Base-by-base conservation (phyloP, 75 land plant species). In the Cryptomeria japonica region DNA sequence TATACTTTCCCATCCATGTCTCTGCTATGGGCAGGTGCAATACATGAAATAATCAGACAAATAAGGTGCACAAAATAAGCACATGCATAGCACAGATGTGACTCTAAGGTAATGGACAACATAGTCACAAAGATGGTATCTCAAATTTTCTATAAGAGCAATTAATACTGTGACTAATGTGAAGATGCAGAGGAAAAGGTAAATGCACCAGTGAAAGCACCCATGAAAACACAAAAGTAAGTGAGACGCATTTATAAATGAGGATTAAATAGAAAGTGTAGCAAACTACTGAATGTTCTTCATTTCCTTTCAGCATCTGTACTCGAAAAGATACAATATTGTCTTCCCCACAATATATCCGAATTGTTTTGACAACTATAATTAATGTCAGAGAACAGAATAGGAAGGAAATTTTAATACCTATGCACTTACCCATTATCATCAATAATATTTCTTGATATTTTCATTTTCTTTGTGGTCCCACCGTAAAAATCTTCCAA, bases 401-500 rank as follows among this genome's bases (percentile, higher is more conserved):
- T 9, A 84, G 47, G 32, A 53, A 89, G 86, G 88, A 92, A 28
- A 78, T 86, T 9, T 82, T 56, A 70, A 90, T 88, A 9, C 70
- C 92, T 42, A 91, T 90, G 80, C 87, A 95, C 97, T 88, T 89
- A 95, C 99, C 98, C 99, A 64, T 95, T 96, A 9, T 91, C 91
- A 93, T 97, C 98, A 2, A 90, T 92, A 39, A 97, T 97, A 83
- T 96, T 94, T 70, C 99, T 90, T 12, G 99, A 97, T 68, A 97
- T 97, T 92, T 97, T 97, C 99, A 97, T 97, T 93, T 96, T 97
- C 92, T 97, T 94, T 22, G 98, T 97, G 10, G 98, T 91, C 2
- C 99, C 99, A 32, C 93, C 95, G 86, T 97, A 95, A 3, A 97
- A 91, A 75, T 97, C 99, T 90, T 96, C 99, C 28, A 97, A 88